A percentile compares a stretch with the other conserved stretches of the same genome.
phyloP scores from a whole-genome alignment of 2,329 filamentous ascomycete species.

The Blastomyces gilchristii region DNA sequence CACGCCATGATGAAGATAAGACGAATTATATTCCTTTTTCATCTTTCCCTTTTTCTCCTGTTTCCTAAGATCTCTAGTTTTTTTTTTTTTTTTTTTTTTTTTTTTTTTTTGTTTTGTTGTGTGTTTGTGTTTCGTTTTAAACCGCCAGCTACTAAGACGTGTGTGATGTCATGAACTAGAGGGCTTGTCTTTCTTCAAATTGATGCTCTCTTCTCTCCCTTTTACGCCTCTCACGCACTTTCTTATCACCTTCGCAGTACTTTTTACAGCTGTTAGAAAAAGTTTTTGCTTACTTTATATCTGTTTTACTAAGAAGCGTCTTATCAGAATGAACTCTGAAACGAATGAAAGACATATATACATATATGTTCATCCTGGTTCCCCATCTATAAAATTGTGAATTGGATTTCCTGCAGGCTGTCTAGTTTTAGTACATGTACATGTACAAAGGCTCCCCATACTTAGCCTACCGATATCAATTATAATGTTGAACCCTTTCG shows the following conservation, averaged over 20 bases:
- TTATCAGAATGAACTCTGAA: background rate
- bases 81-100: background rate
- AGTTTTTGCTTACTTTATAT: background rate
- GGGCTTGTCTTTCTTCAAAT: background rate
- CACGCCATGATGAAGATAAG: background rate
- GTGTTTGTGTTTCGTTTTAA: constrained; percentile 2
- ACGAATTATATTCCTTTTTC: constrained; percentile 7
- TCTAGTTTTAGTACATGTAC: too few relatives aligned
- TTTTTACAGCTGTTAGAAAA: background rate
- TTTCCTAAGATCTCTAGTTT: constrained; percentile 1
- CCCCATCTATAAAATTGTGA: background rate
- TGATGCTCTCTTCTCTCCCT: background rate
- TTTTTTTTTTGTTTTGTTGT: background rate
- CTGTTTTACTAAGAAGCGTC: background rate
- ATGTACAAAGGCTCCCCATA: too few relatives aligned
- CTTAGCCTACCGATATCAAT: too few relatives aligned
- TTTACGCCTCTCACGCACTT: background rate
- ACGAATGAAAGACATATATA: background rate
- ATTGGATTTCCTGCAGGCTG: background rate
- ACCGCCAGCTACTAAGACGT: background rate
- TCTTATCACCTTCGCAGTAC: background rate
- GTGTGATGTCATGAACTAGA: constrained; percentile 1
- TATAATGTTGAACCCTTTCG: too few relatives aligned
- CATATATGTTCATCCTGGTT: background rate
- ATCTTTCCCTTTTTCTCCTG: background rate